These are phyloP conservation scores for Crithidia bombi DNA, from an alignment of 208 protist species.

Conservation along the genomic window DNA sequence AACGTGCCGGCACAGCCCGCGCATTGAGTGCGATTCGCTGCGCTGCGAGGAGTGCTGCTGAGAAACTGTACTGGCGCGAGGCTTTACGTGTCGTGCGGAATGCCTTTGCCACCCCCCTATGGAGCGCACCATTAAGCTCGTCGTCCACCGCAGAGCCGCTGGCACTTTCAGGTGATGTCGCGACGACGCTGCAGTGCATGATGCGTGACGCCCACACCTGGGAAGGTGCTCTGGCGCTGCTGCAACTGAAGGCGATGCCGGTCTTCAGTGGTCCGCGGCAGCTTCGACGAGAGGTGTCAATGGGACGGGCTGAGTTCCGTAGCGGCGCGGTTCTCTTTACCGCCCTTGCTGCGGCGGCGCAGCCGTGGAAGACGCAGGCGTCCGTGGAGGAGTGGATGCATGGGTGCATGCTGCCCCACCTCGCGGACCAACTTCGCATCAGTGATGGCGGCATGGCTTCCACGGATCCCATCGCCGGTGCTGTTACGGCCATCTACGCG, in stretches of 20 bases:
- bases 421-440: background rate
- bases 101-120: constrained; percentile 5
- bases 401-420: constrained; percentile 32
- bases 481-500: constrained; percentile 26
- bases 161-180: constrained; percentile 1
- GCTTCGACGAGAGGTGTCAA: background rate
- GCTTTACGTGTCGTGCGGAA: constrained; percentile 25
- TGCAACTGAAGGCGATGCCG: constrained; percentile 2
- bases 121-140: background rate
- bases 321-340: constrained; percentile 46
- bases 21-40: background rate
- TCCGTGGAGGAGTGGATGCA: constrained; percentile 43
- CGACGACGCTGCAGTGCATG: constrained; percentile 18
- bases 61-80: constrained; percentile 30
- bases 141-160: background rate
- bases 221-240: constrained; percentile 23
- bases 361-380: constrained; percentile 61
- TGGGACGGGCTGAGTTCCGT: background rate
- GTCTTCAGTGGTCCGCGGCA: too few species aligned
- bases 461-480: background rate
- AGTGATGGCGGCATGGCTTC: background rate
- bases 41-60: background rate
- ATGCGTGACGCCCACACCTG: constrained; percentile 32
- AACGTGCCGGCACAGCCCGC: background rate
- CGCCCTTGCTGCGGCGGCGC: constrained; percentile 29